Evolutionary conservation across 2,329 filamentous ascomycete genomes (phyloP).

Genomic region (Curvularia sp.): DNA sequence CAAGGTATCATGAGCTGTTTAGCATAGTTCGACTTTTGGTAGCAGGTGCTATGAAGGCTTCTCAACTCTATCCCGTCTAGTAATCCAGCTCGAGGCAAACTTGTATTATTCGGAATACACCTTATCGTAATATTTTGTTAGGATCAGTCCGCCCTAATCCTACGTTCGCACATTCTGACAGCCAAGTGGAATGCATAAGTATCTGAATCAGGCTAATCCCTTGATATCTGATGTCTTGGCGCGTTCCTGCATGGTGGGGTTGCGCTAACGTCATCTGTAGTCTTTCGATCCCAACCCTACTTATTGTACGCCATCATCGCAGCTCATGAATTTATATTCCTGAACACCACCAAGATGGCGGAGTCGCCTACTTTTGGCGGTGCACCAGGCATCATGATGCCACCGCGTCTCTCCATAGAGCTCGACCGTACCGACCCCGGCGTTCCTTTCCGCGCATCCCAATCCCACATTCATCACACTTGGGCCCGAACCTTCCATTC

Average conservation of each 20-base stretch:
- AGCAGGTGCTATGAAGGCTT: too few species aligned
- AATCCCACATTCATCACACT: slow-evolving; percentile 80
- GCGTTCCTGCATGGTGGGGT: slow-evolving; percentile 14
- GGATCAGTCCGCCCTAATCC: not conserved
- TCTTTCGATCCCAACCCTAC: slow-evolving; percentile 11
- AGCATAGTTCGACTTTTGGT: too few species aligned
- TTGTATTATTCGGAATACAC: not conserved
- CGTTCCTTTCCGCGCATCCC: slow-evolving; percentile 78
- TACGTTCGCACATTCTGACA: too few species aligned
- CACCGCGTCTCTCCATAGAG: slow-evolving; percentile 59
- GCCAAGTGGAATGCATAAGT: not conserved
- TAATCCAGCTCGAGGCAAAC: not conserved
- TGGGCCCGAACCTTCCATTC: slow-evolving; percentile 95
- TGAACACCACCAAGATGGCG: slow-evolving; percentile 33
- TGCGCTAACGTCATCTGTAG: slow-evolving; percentile 15
- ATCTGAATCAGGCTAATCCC: not conserved
- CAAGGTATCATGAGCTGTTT: not conserved
- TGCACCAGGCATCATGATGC: slow-evolving; percentile 41
- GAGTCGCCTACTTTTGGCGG: slow-evolving; percentile 19
- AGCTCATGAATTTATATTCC: slow-evolving; percentile 7
- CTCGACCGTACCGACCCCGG: slow-evolving; percentile 65
- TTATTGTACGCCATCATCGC: slow-evolving; percentile 9
- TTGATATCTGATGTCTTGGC: not conserved
- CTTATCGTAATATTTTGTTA: not conserved
- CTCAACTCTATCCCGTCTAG: not conserved